Evolutionary conservation across 371 early-diverging fungal genomes (phyloP), one percentile per base, ranked within the genome.

Genomic region (Entomophthora muscae): DNA sequence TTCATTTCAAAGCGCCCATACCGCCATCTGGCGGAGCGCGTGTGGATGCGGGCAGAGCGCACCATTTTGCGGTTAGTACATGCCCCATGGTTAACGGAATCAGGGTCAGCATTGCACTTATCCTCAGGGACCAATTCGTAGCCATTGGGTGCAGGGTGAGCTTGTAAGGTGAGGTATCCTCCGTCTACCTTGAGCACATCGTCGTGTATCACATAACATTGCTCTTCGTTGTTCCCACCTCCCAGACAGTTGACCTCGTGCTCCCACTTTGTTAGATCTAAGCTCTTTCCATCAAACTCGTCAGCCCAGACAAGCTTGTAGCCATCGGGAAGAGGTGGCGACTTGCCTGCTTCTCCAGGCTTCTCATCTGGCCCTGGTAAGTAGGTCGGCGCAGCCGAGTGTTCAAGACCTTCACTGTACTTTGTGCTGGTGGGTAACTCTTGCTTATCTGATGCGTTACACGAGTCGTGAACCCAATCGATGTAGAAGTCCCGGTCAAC

Each of bases 1-100:
- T 75, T 70, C 23, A 87, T 79, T 66, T 82, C 83, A 10, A 85
- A 80, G 58, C 75, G 78, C 26, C 84, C 85, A 67, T 76, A 80
- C 26, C 53, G 58, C 26, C 32, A 62, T n/a, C 42, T 61, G 17
- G 23, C 62, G 2, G 53, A 32, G 23, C 62, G 17, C 13, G 62
- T 62, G 27, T 52, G 51, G 30, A 62, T 62, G 2, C 62, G 5
- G 2, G 62, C 62, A 3, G 62, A 52, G 7, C 53, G 21, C 12
- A 62, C 53, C 21, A 53, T 23, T 17, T 52, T 51, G 7, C 62
- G 52, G 24, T 62, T 62, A 3, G 62, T 62, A 52, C 62, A 62
- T 22, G 62, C 62, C 1, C 53, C 52, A 24, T 30, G 52, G 7
- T 42, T 12, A 24, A 52, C 21, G 5, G 53, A 52, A 27, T 51